A percentile compares a stretch with the other conserved stretches of the same genome.
phyloP scores from a whole-genome alignment of 257 asterid genomes.

The Vinca minor region DNA sequence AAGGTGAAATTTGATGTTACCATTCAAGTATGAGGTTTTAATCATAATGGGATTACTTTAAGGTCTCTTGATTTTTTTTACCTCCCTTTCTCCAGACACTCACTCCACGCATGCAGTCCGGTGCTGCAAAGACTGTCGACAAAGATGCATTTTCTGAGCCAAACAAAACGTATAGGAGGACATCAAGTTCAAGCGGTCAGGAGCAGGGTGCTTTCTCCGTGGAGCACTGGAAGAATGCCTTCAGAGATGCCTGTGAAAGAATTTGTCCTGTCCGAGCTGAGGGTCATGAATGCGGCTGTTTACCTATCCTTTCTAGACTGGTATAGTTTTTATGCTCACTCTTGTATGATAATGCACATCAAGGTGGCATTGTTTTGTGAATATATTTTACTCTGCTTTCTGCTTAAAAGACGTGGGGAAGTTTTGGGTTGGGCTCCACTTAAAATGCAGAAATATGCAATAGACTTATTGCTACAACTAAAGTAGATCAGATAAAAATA shows the following conservation, averaged over 20 bases:
- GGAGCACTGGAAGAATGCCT: slow-evolving; percentile 82
- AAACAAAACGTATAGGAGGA: slow-evolving; percentile 29
- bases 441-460: not conserved
- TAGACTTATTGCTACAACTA: not conserved
- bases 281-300: slow-evolving; percentile 78
- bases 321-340: slow-evolving; percentile 27
- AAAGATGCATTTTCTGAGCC: slow-evolving; percentile 27
- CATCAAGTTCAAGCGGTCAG: slow-evolving; percentile 37
- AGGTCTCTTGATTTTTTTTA: not conserved
- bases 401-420: not conserved
- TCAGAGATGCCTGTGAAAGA: slow-evolving; percentile 71
- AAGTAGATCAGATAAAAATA: too few species aligned
- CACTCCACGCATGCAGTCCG: slow-evolving; percentile 78
- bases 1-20: not conserved
- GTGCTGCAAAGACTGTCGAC: slow-evolving; percentile 41
- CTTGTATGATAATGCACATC: slow-evolving; percentile 3
- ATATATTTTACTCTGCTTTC: not conserved
- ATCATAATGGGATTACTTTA: not conserved
- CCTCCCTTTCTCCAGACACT: slow-evolving; percentile 39
- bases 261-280: slow-evolving; percentile 87
- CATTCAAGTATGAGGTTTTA: not conserved
- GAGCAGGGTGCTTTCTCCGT: slow-evolving; percentile 45
- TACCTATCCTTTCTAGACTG: slow-evolving; percentile 65
- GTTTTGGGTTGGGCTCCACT: not conserved
- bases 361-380: not conserved